Evolutionary conservation across 1,139 yeast genomes (phyloP), one percentile per base, ranked within the genome.

Genomic region (Hansenula anomala): DNA sequence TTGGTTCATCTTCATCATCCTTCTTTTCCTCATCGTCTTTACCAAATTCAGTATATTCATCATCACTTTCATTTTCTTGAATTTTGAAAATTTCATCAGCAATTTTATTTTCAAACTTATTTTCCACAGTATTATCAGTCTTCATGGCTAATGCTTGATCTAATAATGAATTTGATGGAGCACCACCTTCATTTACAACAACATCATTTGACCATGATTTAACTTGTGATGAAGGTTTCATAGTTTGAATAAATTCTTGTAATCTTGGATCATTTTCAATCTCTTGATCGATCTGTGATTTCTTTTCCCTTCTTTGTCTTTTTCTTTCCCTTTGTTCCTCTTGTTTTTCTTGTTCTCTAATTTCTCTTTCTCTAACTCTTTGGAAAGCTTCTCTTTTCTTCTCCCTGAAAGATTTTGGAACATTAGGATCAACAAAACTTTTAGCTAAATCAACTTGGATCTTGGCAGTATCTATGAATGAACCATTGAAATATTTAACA

Each of bases 381-480:
- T 71, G 73, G 35, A 70, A 71, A 14, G 79, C 78, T 49, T 73
- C 70, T 56, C 77, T 69, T 50, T 73, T 70, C 63, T 75, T 76
- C 44, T 82, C 86, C 48, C 71, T 80, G 68, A 79, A 73, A 0
- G 94, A 78, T 43, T 75, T 62, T n/a, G 95, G 95, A 9, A 85
- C 90, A 8, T 67, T 66, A 6, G 92, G 89, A 58, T 87, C 96
- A 12, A 87, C 81, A 59, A 86, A 83, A 32, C 92, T 75, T 63
- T 86, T 87, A 2, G 98, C 98, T 40, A 83, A 55, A 36, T 79
- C 79, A 8, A 92, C 98, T 34, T 77, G 80, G 25, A 92, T 73
- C 50, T 75, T 77, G 3, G 95, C 73, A 0, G 97, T 89, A 52
- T 88, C 95, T 41, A 92, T 78, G 56, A 80, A 92, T 1, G 95